These are phyloP conservation scores for Fragilaria radians DNA, from an alignment of 108 stramenopile species.

Conservation along the genomic window DNA sequence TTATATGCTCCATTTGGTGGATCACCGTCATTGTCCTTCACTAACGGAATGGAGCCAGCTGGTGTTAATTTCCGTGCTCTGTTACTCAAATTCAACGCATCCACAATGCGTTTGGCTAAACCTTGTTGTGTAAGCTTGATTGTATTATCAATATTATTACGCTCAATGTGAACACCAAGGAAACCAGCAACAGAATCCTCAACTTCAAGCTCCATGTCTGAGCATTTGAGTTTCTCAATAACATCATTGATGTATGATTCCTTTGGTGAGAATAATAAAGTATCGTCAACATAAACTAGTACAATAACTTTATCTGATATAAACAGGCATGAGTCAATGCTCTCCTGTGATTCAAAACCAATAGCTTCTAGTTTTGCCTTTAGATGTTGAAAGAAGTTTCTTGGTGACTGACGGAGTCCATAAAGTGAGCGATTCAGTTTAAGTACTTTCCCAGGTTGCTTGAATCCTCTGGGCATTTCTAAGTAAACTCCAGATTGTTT, in stretches of 20 bases:
- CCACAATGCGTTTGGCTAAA: slow-evolving; percentile 25
- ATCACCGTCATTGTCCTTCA: slow-evolving; percentile 1
- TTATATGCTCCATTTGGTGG: neutral
- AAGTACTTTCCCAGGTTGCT: slow-evolving; percentile 18
- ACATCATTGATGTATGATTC: slow-evolving; percentile 8
- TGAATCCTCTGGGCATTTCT: slow-evolving; percentile 31
- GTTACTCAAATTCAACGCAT: slow-evolving; percentile 14
- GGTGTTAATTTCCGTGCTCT: neutral
- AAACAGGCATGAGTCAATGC: slow-evolving; percentile 43
- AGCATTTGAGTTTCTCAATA: slow-evolving; percentile 7
- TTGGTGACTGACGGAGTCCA: slow-evolving; percentile 19
- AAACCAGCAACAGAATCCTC: slow-evolving; percentile 35
- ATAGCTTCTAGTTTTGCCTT: slow-evolving; percentile 1
- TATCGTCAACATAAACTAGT: slow-evolving; percentile 43
- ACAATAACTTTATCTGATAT: slow-evolving; percentile 23
- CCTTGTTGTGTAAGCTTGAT: slow-evolving; percentile 32
- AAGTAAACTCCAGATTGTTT: slow-evolving; percentile 15
- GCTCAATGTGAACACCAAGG: slow-evolving; percentile 33
- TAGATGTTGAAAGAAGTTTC: slow-evolving; percentile 25
- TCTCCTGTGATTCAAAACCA: slow-evolving; percentile 16
- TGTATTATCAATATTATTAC: neutral
- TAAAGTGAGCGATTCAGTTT: slow-evolving; percentile 23
- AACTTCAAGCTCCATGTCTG: slow-evolving; percentile 13
- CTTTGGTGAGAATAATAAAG: slow-evolving; percentile 12
- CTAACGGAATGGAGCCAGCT: neutral